Percentiles rank a stretch among this genome's conserved stretches.
These are phyloP conservation scores for Aspergillus vadensis DNA, from an alignment of 2,329 filamentous ascomycete genomes.

Conservation along the genomic window DNA sequence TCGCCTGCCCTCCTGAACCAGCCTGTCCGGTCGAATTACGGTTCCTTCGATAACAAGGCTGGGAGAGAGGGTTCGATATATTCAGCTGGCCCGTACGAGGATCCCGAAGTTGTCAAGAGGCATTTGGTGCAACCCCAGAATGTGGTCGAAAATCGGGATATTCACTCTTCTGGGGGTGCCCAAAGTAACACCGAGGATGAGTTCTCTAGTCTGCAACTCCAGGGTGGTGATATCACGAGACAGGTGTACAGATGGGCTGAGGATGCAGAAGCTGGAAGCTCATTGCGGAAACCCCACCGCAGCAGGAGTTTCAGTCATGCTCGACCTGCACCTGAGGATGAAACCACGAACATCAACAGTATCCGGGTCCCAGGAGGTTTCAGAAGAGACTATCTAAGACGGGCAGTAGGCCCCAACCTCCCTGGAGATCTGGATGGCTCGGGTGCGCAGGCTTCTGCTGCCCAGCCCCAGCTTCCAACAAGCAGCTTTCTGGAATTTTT, in stretches of 20 bases:
- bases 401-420: slow-evolving; percentile 58
- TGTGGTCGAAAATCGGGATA: slow-evolving; percentile 37
- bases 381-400: slow-evolving; percentile 81
- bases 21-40: slow-evolving; percentile 71
- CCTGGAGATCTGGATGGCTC: slow-evolving; percentile 41
- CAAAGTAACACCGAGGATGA: slow-evolving; percentile 65
- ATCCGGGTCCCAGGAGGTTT: slow-evolving; percentile 96
- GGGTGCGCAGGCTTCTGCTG: slow-evolving; percentile 38
- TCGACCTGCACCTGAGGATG: slow-evolving; percentile 75
- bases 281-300: slow-evolving; percentile 63
- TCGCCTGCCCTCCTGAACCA: slow-evolving; percentile 60
- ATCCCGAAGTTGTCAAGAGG: slow-evolving; percentile 86
- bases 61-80: slow-evolving; percentile 50
- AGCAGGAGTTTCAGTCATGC: slow-evolving; percentile 86
- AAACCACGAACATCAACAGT: slow-evolving; percentile 79
- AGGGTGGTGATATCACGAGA: slow-evolving; percentile 91
- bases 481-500: slow-evolving; percentile 95
- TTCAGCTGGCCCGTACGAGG: slow-evolving; percentile 69
- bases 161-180: slow-evolving; percentile 35
- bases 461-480: slow-evolving; percentile 68
- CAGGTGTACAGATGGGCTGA: slow-evolving; percentile 98
- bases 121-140: slow-evolving; percentile 76
- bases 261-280: slow-evolving; percentile 70
- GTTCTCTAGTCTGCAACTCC: slow-evolving; percentile 89
- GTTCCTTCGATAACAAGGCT: slow-evolving; percentile 75